Base-by-base conservation (phyloP, 371 early-diverging fungal genomes). In the Gilbertella persicaria region DNA sequence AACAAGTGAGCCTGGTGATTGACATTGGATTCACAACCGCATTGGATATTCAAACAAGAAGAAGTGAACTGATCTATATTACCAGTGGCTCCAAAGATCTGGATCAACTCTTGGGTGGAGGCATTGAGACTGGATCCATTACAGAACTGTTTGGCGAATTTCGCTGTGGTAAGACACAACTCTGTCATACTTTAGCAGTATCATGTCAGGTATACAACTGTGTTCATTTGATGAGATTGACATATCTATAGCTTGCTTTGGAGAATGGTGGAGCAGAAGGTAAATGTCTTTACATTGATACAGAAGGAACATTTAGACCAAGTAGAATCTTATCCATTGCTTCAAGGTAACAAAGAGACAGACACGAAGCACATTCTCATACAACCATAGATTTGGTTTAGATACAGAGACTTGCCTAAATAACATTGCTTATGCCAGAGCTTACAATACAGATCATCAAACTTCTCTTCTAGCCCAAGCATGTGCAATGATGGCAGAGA, bases 71-170 rank as follows among this genome's bases (percentile, higher is more conserved):
- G 62, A 80, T 96, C 38, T 85, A 80, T 58, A 86, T 99, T 19
- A 91, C 92, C 0, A 99, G 98, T 0, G 99, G 99, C 0, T 94
- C 97, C 2, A 85, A 81, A 12, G 98, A 97, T 51, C 73, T 99
- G 16, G 96, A 98, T 76, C 90, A 90, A 64, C 73, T 97, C n/a
- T 80, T 99, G 10, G 95, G 94, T 41, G 95, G 94, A 35, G 99
- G 99, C n/a, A 65, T 99, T 42, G 99, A 99, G 66, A 95, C 98
- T 4, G 98, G 99, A 0, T 83, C 90, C 5, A 98, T 99, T 55
- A 99, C 99, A 17, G 99, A 99, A 70, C 69, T 99, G 6, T 99
- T 98, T 88, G 99, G 99, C 17, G 99, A 99, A 73, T 99, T 98
- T 74, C 75, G 99, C 44, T 97, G 98, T 0, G 99, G 99, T 52